phyloP scores from a whole-genome alignment of 345 rosid species.

The Eutrema japonicum region DNA sequence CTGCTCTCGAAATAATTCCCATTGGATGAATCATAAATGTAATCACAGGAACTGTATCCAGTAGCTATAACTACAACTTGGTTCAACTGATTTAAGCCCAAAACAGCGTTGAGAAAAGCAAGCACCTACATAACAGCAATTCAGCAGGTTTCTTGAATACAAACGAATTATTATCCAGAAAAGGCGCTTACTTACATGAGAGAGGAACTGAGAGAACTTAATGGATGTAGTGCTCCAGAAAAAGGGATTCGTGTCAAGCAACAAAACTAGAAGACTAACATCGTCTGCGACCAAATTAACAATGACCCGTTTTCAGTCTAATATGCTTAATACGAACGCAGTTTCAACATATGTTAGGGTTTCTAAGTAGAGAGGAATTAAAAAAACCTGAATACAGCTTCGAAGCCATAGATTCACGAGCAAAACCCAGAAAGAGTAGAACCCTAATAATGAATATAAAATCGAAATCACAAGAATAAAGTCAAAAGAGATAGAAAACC shows the following conservation, averaged over 20 bases:
- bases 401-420: constrained; percentile 56
- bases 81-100: constrained; percentile 80
- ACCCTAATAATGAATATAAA: no score
- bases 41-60: constrained; percentile 78
- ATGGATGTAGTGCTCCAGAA: constrained; percentile 76
- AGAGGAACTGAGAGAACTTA: constrained; percentile 72
- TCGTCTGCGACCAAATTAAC: constrained; percentile 58
- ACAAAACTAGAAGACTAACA: constrained; percentile 75
- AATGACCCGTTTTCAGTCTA: neutral
- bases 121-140: constrained; percentile 56
- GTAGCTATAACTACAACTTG: constrained; percentile 87
- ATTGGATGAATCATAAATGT: constrained; percentile 67
- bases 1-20: constrained; percentile 49
- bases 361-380: neutral
- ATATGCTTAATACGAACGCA: neutral
- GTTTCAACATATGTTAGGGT: neutral
- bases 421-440: no score
- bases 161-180: neutral
- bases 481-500: no score
- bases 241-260: constrained; percentile 82
- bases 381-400: constrained; percentile 69
- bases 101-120: constrained; percentile 72
- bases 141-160: neutral
- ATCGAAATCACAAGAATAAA: no score
- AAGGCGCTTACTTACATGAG: constrained; percentile 59